These are phyloP conservation scores for Balamuthia mandrillaris DNA, from an alignment of 208 protist genomes.

Conservation along the genomic window DNA sequence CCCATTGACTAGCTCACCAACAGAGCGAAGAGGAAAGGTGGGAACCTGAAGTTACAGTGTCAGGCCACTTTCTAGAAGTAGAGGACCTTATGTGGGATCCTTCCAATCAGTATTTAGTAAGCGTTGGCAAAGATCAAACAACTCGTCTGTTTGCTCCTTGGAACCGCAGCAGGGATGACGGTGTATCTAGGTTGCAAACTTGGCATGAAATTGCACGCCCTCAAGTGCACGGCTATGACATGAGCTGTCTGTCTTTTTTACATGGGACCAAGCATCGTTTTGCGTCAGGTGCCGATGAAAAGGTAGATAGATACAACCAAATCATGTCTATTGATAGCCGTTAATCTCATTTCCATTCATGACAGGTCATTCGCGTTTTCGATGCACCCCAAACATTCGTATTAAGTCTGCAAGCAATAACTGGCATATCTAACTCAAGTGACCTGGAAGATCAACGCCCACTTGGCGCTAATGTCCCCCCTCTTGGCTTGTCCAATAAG, in stretches of 20 bases:
- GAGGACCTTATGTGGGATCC: slow-evolving; percentile 50
- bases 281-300: slow-evolving; percentile 68
- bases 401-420: slow-evolving; percentile 44
- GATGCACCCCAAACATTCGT: slow-evolving; percentile 56
- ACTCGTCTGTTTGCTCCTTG: slow-evolving; percentile 54
- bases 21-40: not conserved
- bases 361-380: slow-evolving; percentile 56
- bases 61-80: slow-evolving; percentile 56
- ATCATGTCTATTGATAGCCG: not conserved
- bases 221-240: slow-evolving; percentile 73
- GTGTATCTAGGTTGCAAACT: not conserved
- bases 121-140: slow-evolving; percentile 60
- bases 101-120: slow-evolving; percentile 43
- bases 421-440: not conserved
- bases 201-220: slow-evolving; percentile 70
- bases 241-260: slow-evolving; percentile 58
- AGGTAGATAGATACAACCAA: slow-evolving; percentile 25
- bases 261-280: slow-evolving; percentile 36
- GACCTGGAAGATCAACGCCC: not conserved
- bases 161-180: not conserved
- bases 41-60: slow-evolving; percentile 40
- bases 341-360: not conserved
- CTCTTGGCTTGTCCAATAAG: slow-evolving; percentile 71
- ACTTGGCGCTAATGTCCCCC: slow-evolving; percentile 58
- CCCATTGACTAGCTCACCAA: not conserved